These are phyloP conservation scores for Psidium friedrichsthalianum DNA, from an alignment of 345 rosid species.

Conservation along the genomic window DNA sequence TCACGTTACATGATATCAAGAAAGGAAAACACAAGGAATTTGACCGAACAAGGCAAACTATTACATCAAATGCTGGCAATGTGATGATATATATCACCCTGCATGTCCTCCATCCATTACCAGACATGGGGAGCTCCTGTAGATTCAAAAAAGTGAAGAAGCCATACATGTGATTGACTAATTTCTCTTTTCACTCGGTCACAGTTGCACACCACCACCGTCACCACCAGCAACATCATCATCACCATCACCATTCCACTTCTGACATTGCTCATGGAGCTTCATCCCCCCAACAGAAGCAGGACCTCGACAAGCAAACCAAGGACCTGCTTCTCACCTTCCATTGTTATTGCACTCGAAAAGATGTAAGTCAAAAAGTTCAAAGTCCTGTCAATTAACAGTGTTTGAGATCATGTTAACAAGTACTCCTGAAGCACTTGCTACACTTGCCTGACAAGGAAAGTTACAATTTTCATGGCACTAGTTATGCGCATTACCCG, in stretches of 20 bases:
- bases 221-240: neutral
- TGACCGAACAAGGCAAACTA: neutral
- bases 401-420: neutral
- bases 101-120: neutral
- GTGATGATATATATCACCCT: neutral
- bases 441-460: neutral
- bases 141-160: neutral
- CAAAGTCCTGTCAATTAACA: neutral
- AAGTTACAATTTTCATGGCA: neutral
- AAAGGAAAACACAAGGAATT: neutral
- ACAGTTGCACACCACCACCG: neutral
- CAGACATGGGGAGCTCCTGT: neutral
- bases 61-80: neutral
- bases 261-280: neutral
- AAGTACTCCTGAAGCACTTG: neutral
- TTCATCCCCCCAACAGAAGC: constrained; percentile 13
- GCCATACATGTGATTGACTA: neutral
- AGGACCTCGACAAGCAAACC: constrained; percentile 29
- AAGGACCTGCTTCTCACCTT: constrained; percentile 62
- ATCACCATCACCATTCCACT: neutral
- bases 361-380: constrained; percentile 39
- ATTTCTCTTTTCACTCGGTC: neutral
- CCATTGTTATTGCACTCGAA: constrained; percentile 82
- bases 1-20: constrained; percentile 3
- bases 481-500: neutral